Evolutionary conservation across 2,329 filamentous ascomycete species (phyloP).

Genomic region (Sclerotinia sclerotiorum): DNA sequence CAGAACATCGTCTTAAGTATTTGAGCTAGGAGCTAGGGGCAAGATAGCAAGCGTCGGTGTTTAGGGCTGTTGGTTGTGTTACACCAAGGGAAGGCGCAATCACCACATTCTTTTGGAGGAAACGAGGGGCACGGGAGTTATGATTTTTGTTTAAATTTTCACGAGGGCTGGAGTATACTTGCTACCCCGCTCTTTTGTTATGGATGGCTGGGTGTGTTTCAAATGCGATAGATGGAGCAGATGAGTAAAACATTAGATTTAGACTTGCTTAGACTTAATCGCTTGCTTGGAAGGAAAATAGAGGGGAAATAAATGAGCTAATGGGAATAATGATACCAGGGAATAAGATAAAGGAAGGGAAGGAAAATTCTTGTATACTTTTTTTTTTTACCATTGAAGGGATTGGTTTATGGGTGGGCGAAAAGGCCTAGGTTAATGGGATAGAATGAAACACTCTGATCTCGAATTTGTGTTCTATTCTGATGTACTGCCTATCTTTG

Average conservation of each 20-base stretch:
- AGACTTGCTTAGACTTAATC: slow-evolving; percentile 3
- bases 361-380: slow-evolving; percentile 2
- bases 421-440: not conserved
- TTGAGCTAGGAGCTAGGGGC: not conserved
- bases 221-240: not conserved
- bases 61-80: not conserved
- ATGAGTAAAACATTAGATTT: not conserved
- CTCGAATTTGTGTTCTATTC: not conserved
- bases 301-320: slow-evolving; percentile 1
- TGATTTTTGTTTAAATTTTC: not conserved
- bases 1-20: not conserved
- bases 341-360: not conserved
- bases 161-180: not conserved
- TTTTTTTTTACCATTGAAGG: not conserved
- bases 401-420: not conserved
- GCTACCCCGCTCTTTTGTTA: slow-evolving; percentile 5
- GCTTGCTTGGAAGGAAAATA: not conserved
- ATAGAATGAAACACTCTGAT: not conserved
- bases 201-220: not conserved
- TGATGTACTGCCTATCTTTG: not conserved
- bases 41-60: slow-evolving; percentile 2
- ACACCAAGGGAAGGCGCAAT: slow-evolving; percentile 5
- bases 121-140: not conserved
- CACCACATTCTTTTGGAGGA: slow-evolving; percentile 5
- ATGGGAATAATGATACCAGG: slow-evolving; percentile 19